phyloP scores from a whole-genome alignment of 2,329 filamentous ascomycete genomes.

The Fusarium papillatum region DNA sequence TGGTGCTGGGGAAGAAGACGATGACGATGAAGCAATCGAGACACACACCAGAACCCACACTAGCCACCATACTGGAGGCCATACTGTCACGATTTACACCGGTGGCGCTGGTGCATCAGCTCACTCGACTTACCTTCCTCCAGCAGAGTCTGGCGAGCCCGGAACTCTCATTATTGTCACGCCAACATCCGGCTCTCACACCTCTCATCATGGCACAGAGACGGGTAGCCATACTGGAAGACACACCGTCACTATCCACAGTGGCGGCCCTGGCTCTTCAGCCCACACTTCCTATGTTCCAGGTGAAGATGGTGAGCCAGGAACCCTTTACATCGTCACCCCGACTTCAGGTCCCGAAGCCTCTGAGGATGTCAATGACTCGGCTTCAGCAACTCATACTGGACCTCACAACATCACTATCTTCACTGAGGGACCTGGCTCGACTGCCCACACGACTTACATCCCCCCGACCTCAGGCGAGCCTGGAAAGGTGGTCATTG shows the following conservation, averaged over 20 bases:
- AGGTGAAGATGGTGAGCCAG: neutral
- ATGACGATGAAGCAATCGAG: neutral
- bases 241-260: neutral
- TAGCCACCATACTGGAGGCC: neutral
- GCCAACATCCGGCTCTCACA: neutral
- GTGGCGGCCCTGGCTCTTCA: neutral
- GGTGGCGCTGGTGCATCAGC: neutral
- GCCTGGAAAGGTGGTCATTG: conserved; percentile 11
- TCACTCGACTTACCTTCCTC: neutral
- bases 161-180: neutral
- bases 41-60: neutral
- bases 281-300: neutral
- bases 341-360: neutral
- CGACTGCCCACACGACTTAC: neutral
- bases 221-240: neutral
- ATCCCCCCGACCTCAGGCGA: conserved; percentile 13
- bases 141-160: neutral
- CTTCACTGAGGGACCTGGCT: neutral
- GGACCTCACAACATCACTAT: neutral
- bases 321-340: neutral
- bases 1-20: neutral
- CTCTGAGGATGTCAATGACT: neutral
- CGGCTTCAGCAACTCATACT: neutral
- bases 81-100: neutral
- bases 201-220: neutral